These are phyloP conservation scores for Boletus semigastroideus DNA, from an alignment of 1,284 basidiomycete species.

Conservation along the genomic window DNA sequence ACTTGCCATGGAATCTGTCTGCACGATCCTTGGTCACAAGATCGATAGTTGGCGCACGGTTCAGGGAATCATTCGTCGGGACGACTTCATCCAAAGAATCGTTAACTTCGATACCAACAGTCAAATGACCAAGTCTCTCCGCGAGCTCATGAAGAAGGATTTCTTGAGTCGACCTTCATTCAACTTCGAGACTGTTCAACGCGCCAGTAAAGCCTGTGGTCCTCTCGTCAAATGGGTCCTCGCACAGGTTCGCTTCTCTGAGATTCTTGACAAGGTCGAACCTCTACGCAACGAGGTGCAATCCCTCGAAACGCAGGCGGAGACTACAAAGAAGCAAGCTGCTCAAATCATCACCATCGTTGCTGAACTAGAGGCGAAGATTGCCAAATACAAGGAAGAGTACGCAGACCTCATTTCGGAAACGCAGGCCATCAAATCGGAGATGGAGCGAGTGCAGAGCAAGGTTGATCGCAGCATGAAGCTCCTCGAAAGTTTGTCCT, in stretches of 20 bases:
- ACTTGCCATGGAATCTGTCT: conserved; percentile 98
- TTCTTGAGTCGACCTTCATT: conserved; percentile 90
- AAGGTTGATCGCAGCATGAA: conserved; percentile 98
- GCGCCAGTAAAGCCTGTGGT: conserved; percentile 96
- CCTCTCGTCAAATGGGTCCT: conserved; percentile 98
- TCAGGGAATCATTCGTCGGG: conserved; percentile 93
- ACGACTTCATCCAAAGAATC: conserved; percentile 97
- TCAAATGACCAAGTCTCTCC: conserved; percentile 87
- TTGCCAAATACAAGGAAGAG: conserved; percentile 94
- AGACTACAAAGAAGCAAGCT: conserved; percentile 92
- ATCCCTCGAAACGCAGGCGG: conserved; percentile 89
- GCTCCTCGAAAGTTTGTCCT: conserved; percentile 91
- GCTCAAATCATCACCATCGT: conserved; percentile 90
- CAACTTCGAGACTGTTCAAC: conserved; percentile 95
- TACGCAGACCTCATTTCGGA: conserved; percentile 97
- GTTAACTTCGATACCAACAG: conserved; percentile 95
- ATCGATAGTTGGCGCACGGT: conserved; percentile 97
- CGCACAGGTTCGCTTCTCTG: conserved; percentile 96
- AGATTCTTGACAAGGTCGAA: conserved; percentile 97
- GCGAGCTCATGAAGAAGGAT: conserved; percentile 92
- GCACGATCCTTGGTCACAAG: conserved; percentile 95
- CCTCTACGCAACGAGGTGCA: conserved; percentile 96
- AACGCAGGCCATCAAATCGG: conserved; percentile 94
- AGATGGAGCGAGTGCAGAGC: conserved; percentile 97
- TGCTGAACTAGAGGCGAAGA: conserved; percentile 89